Evolutionary conservation across 495 filamentous ascomycete species (phyloP), one percentile per base, ranked within the genome.

Genomic region (Usnea hakonensis): DNA sequence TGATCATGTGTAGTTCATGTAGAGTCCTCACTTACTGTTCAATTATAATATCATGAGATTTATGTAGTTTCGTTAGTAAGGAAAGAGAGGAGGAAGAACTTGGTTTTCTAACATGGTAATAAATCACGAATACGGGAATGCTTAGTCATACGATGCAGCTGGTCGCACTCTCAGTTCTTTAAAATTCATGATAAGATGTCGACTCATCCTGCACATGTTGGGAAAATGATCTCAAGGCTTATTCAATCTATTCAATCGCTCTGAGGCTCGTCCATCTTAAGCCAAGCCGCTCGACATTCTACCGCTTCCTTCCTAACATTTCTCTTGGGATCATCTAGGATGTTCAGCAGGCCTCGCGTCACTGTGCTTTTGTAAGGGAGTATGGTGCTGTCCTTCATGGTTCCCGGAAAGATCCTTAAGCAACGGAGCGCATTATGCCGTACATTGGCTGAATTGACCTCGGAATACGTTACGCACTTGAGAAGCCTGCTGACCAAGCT

Each of bases 291-390:
- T 38, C 87, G 67, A 71, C 85, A 87, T 76, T 83, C 82, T 35
- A 90, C 87, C 32, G 85, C 87, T 52, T 84, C 83, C 68, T 83
- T 83, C 37, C 87, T 78, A 6, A 90, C 87, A 66, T 77, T 76
- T 43, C 87, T 74, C 75, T 84, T 88, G 38, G 78, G 79, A 70
- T 90, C 87, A 77, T 90, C 87, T 63, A 90, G 65, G 14, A 79
- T 77, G 9, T 55, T 63, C 50, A 75, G 70, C 70, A 90, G 74
- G 16, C 76, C 72, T 61, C 79, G 78, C 52, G 85, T 68, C 13
- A 89, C 85, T 38, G 79, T 71, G 35, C 68, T 73, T 70, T 82
- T 81, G 61, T 80, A 85, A 21, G 85, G 80, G 35, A 90, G 60
- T 26, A 90, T 71, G 5, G 79, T 75, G n/a, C 73, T 74, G 30